phyloP scores from a whole-genome alignment of 108 stramenopile species.

The Skeletonema costatum region DNA sequence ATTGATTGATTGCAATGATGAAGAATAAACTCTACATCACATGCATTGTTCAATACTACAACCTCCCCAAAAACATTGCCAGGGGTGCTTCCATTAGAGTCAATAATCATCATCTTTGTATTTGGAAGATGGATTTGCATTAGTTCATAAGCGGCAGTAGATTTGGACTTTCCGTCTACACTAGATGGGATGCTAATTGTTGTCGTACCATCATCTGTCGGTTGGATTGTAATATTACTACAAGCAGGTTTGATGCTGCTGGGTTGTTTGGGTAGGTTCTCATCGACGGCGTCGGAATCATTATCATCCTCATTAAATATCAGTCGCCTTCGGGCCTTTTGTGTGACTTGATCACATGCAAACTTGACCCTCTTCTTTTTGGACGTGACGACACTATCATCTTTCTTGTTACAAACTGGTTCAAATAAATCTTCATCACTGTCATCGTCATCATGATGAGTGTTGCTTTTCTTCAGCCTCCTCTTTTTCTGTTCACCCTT shows the following conservation, averaged over 20 bases:
- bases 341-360: background rate
- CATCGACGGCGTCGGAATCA: background rate
- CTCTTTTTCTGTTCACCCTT: background rate
- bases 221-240: background rate
- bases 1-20: background rate
- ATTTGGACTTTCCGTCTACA: background rate
- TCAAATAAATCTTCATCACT: conserved; percentile 3
- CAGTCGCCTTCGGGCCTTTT: background rate
- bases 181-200: background rate
- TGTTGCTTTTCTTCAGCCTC: background rate
- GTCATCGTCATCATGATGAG: background rate
- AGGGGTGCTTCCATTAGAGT: background rate
- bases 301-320: background rate
- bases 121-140: background rate
- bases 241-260: background rate
- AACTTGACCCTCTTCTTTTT: background rate
- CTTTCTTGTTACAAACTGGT: background rate
- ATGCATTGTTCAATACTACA: background rate
- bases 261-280: background rate
- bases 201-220: background rate
- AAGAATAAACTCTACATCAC: background rate
- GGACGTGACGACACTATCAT: background rate
- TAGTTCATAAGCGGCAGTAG: background rate
- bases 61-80: background rate
- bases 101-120: background rate